Conservation (phyloP, 208 protist species). For the Trypanosoma avium region DNA sequence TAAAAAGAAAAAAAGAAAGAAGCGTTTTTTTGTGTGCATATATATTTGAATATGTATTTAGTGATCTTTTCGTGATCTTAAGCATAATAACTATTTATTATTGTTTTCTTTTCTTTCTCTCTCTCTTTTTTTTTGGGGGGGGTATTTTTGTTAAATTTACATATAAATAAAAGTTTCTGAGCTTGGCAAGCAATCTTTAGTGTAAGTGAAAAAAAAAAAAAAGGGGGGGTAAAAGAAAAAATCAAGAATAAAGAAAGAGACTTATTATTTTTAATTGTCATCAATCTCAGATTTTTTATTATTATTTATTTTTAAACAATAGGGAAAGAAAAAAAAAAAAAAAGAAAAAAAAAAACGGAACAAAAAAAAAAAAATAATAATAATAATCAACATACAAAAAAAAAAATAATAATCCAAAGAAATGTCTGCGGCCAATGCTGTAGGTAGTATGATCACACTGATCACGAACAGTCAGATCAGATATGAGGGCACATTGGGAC, state of each 20-base stretch:
- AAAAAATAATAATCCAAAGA: conserved; percentile 9
- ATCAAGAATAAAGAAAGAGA: conserved; percentile 3
- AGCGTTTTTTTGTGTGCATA: no score
- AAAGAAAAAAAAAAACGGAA: conserved; percentile 2
- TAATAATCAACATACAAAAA: conserved; percentile 7
- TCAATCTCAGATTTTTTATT: no score
- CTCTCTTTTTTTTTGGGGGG: conserved; percentile 8
- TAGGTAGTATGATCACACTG: conserved; percentile 76
- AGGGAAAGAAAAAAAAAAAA: not conserved
- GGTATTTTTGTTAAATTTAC: not conserved
- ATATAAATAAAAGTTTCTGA: not conserved
- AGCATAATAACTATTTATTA: not conserved
- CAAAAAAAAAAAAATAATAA: conserved; percentile 5
- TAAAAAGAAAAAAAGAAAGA: no score
- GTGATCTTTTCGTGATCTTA: no score
- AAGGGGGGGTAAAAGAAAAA: not conserved
- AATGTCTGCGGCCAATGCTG: conserved; percentile 28
- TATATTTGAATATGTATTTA: no score
- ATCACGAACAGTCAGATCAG: conserved; percentile 90
- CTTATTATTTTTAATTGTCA: no score
- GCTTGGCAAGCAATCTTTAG: conserved; percentile 2
- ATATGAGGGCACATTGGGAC: conserved; percentile 81
- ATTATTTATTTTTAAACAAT: no score
- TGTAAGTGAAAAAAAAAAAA: conserved; percentile 9
- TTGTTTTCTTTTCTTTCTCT: conserved; percentile 7